These are phyloP conservation scores for Kodamaea ohmeri DNA, from an alignment of 1,139 yeast genomes.

Conservation along the genomic window DNA sequence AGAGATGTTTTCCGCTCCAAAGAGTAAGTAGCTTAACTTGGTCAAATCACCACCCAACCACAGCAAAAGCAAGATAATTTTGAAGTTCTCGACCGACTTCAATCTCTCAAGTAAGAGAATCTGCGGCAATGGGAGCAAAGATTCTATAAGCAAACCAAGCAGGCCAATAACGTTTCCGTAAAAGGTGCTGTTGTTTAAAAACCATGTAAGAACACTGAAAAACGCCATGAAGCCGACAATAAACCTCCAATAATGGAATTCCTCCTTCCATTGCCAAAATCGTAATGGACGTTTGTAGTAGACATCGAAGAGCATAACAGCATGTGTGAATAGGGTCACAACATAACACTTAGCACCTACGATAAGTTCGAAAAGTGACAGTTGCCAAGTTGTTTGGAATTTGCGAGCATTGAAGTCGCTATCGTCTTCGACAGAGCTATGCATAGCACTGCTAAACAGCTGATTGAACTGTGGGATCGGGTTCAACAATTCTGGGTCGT, in stretches of 20 bases:
- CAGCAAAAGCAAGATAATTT: constrained; percentile 66
- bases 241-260: constrained; percentile 64
- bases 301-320: constrained; percentile 64
- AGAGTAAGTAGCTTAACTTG: constrained; percentile 67
- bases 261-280: constrained; percentile 86
- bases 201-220: constrained; percentile 43
- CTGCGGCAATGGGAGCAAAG: constrained; percentile 86
- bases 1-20: constrained; percentile 70
- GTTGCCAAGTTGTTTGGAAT: constrained; percentile 2
- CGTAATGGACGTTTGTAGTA: constrained; percentile 60
- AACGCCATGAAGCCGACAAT: constrained; percentile 44
- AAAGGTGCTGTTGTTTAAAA: constrained; percentile 36
- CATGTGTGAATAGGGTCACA: constrained; percentile 23
- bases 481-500: constrained; percentile 42
- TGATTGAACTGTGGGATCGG: constrained; percentile 30
- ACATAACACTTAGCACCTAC: constrained; percentile 12
- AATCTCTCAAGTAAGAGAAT: constrained; percentile 68
- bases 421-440: constrained; percentile 1
- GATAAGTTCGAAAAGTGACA: not conserved
- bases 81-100: constrained; percentile 74
- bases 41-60: constrained; percentile 90
- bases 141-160: constrained; percentile 71
- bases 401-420: not conserved
- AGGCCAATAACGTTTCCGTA: constrained; percentile 67
- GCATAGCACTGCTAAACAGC: constrained; percentile 22